Evolutionary conservation across 2,329 filamentous ascomycete genomes (phyloP).

Genomic region (Colletotrichum salicis): DNA sequence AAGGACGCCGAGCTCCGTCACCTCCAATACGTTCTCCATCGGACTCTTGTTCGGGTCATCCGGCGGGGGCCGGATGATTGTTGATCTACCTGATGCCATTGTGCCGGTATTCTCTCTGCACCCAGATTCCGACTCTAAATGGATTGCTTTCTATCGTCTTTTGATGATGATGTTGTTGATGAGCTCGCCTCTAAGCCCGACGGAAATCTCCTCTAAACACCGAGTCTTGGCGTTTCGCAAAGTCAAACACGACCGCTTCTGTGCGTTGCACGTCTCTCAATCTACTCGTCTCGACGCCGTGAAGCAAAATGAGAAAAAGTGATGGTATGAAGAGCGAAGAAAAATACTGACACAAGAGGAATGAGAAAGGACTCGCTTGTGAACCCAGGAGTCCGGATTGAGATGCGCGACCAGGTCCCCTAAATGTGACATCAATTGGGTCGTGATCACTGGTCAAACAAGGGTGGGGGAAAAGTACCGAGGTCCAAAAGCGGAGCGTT

Average conservation of each 20-base stretch:
- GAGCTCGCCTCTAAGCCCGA: neutral
- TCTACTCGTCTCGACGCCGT: no score
- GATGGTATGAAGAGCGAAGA: neutral
- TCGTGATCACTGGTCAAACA: neutral
- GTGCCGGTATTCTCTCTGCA: neutral
- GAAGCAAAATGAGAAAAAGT: neutral
- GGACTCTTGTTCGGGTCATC: conserved; percentile 77
- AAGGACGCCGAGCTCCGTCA: conserved; percentile 81
- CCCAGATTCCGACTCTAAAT: neutral
- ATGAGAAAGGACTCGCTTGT: neutral
- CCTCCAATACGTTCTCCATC: conserved; percentile 90
- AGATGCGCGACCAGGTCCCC: conserved; percentile 9
- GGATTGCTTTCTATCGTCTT: neutral
- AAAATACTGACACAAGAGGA: neutral
- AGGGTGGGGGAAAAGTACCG: conserved; percentile 25
- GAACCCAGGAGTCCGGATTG: neutral
- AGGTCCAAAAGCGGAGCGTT: conserved; percentile 28
- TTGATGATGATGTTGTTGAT: neutral
- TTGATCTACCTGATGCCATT: conserved; percentile 49
- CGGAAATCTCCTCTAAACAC: neutral
- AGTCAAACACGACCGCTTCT: no score
- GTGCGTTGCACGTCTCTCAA: neutral
- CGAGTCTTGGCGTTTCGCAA: neutral
- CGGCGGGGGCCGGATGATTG: conserved; percentile 80
- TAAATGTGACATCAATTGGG: conserved; percentile 22